Evolutionary conservation across 208 protist species (phyloP).

Genomic region (Novymonas esmeraldas): DNA sequence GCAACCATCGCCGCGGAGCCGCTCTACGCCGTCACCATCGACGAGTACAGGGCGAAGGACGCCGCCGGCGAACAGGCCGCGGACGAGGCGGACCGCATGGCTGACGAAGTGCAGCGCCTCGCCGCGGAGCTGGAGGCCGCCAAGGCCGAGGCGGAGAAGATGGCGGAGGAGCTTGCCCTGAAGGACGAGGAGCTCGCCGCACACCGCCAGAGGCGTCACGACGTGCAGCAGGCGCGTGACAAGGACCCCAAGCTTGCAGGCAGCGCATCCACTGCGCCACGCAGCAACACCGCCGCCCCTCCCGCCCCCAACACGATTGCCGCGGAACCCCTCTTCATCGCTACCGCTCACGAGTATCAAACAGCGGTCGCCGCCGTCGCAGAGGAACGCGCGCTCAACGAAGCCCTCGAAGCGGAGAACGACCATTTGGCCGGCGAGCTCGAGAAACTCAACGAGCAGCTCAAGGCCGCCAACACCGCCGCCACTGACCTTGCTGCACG

Average conservation of each 20-base stretch:
- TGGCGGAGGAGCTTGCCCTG: constrained; percentile 6
- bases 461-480: background rate
- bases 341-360: too few species aligned
- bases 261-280: too few species aligned
- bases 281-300: too few species aligned
- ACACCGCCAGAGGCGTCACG: background rate
- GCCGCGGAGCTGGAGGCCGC: constrained; percentile 7
- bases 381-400: constrained; percentile 19
- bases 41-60: constrained; percentile 35
- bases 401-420: background rate
- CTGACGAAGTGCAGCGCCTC: background rate
- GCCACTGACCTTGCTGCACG: constrained; percentile 7
- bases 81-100: constrained; percentile 1
- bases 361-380: constrained; percentile 18
- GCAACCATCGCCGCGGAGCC: constrained; percentile 30
- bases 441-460: constrained; percentile 17
- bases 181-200: constrained; percentile 8
- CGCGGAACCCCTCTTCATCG: too few species aligned
- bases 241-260: constrained; percentile 8
- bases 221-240: background rate
- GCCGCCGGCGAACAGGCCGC: background rate
- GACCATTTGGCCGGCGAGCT: background rate
- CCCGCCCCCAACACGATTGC: too few species aligned
- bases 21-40: constrained; percentile 52
- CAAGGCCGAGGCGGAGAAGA: background rate